Base-by-base conservation (phyloP, 78 protist species). In the Polysphondylium violaceum region DNA sequence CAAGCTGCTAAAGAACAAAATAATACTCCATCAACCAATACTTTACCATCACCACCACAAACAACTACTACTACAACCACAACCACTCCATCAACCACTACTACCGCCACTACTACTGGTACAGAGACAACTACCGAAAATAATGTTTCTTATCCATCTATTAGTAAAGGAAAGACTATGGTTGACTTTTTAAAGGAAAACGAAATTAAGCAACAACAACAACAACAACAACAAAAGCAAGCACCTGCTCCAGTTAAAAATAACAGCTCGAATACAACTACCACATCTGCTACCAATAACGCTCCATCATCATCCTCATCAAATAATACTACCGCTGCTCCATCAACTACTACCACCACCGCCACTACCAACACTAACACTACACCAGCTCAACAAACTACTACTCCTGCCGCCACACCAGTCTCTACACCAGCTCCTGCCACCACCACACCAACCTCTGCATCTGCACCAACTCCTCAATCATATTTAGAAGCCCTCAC, bases 131-230 rank as follows among this genome's bases (percentile, higher is more conserved):
- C 17, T 17, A 68, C 76, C 36, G 27, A 35, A 3, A 33, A 41
- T 16, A 56, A 35, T 9, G 33, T 19, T 36, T 33, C 41, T 67
- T 59, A 69, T 19, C 76, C 55, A 29, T 35, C 27, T 29, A 38
- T 69, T 44, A 25, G 55, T 29, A 51, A 2, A 38, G 73, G 73
- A 38, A 65, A 65, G 40, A 36, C 73, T 65, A 74, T 74, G 81
- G 81, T 55, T 7, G 63, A 53, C 55, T 55, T 58, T 36, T 53
- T 74, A 55, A 31, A 47, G 23, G 79, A 31, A 74, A 55, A 36
- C 23, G 40, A 59, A 64, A 63, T 35, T 41, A 17, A 40, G 23
- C 64, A 58, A 43, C 40, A 63, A 78, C 40, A 27, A 44, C 74
- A 38, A 76, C 61, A 41, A 47, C 56, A 76, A 35, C 31, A 43